A percentile compares a stretch with the other conserved stretches of the same genome.
Evolutionary conservation across 306 rosid genomes (phyloP).

Genomic region (Lathyrus tuberosus): DNA sequence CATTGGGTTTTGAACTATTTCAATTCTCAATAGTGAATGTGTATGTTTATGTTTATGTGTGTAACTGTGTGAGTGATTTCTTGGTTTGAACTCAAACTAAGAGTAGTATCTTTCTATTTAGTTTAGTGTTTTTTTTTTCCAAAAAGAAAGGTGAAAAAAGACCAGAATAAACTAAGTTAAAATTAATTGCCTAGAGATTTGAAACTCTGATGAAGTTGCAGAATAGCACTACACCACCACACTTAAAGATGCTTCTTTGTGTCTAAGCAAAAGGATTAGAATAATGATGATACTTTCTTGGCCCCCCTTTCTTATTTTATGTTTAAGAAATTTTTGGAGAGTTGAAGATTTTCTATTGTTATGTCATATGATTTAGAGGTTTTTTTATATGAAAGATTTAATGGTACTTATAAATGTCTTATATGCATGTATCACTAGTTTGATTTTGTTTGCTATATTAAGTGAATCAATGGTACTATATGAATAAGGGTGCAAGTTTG

Average conservation of each 20-base stretch:
- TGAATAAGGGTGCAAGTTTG: too few species aligned
- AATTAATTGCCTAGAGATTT: conserved; percentile 55
- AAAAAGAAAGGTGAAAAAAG: conserved; percentile 32
- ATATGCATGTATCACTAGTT: not conserved
- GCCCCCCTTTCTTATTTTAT: not conserved
- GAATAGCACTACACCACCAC: conserved; percentile 43
- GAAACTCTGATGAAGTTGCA: conserved; percentile 40
- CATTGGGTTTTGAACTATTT: conserved; percentile 53
- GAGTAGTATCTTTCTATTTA: conserved; percentile 11
- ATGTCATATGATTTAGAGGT: not conserved
- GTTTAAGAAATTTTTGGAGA: not conserved
- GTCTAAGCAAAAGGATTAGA: conserved; percentile 41
- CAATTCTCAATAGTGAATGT: conserved; percentile 36
- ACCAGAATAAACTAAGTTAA: conserved; percentile 39
- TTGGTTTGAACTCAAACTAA: conserved; percentile 59
- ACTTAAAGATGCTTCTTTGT: conserved; percentile 54
- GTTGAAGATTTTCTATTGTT: not conserved
- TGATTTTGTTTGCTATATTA: not conserved
- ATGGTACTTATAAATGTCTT: conserved; percentile 2
- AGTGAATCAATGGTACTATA: not conserved
- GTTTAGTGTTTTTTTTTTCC: not conserved
- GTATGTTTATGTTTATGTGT: conserved; percentile 14
- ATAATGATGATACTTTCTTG: conserved; percentile 38
- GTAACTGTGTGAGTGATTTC: conserved; percentile 39
- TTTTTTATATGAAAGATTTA: not conserved